Conservation (phyloP, 148 eudicot species). For the Silene uniflora region DNA sequence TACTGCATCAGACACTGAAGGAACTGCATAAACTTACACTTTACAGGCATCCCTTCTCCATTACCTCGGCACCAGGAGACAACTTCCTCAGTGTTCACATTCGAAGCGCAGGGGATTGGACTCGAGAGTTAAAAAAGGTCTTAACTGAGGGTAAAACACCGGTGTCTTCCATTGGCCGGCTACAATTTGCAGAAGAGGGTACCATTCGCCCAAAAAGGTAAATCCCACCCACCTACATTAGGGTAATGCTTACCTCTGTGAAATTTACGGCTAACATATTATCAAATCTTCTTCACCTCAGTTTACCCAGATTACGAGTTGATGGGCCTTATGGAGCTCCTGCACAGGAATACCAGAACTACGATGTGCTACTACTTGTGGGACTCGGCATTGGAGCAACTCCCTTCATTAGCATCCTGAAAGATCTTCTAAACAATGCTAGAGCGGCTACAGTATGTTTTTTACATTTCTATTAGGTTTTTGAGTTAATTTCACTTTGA, state of each 20-base stretch:
- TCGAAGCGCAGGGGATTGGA: slow-evolving; percentile 90
- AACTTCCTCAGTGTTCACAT: slow-evolving; percentile 82
- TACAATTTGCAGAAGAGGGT: slow-evolving; percentile 49
- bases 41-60: slow-evolving; percentile 95
- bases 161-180: slow-evolving; percentile 63
- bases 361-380: slow-evolving; percentile 87
- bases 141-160: slow-evolving; percentile 56
- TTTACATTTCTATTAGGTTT: neutral
- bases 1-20: slow-evolving; percentile 14
- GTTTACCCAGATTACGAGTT: slow-evolving; percentile 68
- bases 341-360: slow-evolving; percentile 87
- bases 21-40: slow-evolving; percentile 18
- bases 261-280: neutral
- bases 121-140: slow-evolving; percentile 66
- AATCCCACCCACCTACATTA: slow-evolving; percentile 1
- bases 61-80: slow-evolving; percentile 96
- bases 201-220: slow-evolving; percentile 58
- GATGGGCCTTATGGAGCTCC: slow-evolving; percentile 99
- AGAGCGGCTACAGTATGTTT: slow-evolving; percentile 49
- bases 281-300: slow-evolving; percentile 29
- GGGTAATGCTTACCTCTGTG: neutral
- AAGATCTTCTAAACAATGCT: slow-evolving; percentile 72
- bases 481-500: too few species aligned
- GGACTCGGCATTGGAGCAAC: slow-evolving; percentile 99
- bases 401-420: slow-evolving; percentile 87